These are phyloP conservation scores for Diaporthe velutina DNA, from an alignment of 2,329 filamentous ascomycete genomes.

Conservation along the genomic window DNA sequence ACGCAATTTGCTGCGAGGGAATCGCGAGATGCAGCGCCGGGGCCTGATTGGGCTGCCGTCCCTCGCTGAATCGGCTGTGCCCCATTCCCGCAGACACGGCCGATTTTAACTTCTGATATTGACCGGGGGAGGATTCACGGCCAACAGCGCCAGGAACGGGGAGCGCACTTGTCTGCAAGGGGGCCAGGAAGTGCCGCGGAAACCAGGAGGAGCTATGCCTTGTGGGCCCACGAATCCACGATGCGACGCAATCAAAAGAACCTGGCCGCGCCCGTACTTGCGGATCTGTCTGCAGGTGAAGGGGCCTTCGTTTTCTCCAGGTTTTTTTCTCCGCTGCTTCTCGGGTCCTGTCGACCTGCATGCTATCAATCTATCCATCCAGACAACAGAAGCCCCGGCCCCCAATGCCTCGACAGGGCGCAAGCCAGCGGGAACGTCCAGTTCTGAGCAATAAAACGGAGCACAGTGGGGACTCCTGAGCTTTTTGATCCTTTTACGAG, in stretches of 20 bases:
- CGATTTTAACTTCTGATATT: conserved; percentile 14
- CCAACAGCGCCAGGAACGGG: conserved; percentile 17
- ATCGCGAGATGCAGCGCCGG: not conserved
- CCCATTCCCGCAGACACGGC: not conserved
- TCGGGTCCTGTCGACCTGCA: conserved; percentile 12
- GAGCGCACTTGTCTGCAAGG: not conserved
- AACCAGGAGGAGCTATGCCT: not conserved
- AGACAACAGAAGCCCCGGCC: conserved; percentile 1
- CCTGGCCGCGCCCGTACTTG: not conserved
- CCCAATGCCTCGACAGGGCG: conserved; percentile 14
- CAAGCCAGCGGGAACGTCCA: conserved; percentile 25
- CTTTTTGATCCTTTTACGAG: conserved; percentile 23
- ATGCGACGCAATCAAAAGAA: conserved; percentile 22
- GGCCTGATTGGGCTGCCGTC: not conserved
- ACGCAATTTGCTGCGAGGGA: conserved; percentile 18
- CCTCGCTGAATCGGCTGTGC: conserved; percentile 13
- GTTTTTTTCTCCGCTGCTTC: not conserved
- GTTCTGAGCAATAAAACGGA: conserved; percentile 20
- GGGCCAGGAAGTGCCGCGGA: not conserved
- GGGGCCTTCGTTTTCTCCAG: conserved; percentile 12
- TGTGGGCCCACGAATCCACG: conserved; percentile 12
- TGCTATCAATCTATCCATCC: not conserved
- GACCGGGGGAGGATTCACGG: conserved; percentile 9
- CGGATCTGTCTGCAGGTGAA: not conserved
- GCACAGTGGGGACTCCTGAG: not conserved